Evolutionary conservation across 768 basidiomycete species (phyloP), one percentile per base, ranked within the genome.

Genomic region (Boletus speciosus): DNA sequence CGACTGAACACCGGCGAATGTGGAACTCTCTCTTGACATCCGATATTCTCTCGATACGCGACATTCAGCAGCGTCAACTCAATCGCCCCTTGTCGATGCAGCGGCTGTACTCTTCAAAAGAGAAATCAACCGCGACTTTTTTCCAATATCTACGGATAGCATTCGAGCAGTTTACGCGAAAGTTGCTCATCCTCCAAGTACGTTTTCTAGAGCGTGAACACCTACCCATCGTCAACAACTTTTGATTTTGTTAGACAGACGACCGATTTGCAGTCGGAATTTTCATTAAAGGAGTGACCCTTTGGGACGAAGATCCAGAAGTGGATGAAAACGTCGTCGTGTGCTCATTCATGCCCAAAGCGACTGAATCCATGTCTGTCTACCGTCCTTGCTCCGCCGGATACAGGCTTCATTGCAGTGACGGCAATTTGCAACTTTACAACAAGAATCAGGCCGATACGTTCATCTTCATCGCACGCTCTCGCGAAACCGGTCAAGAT

Each of bases 11-110:
- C 60, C 73, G 78, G 2, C 73, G 76, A 39, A 69, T 86, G 41
- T 88, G 84, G 83, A 86, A 86, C 58, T 85, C 83, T 2, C 70
- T 87, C 5, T 62, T 82, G 53, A 76, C 77, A 2, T 87, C 85
- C 0, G 82, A 85, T 52, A 82, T 86, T 25, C 64, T 88, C 50
- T 76, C 73, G 0, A 61, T 67, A 4, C 62, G 71, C 25, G 83
- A 86, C 59, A 65, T 88, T 12, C 76, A 76, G 50, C 75, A 80
- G 42, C 72, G 80, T 21, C 70, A 77, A 6, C 71, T 87, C 10
- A 68, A 76, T 37, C 76, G 74, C 2, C 82, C 83, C 9, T 76
- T 84, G 51, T 73, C 78, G 0, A 70, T 86, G 40, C 84, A 86
- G 52, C 76, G 81, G 8, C 66, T 86, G 6, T 88, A 85, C 62